Conservation (phyloP, 2,329 filamentous ascomycete species). For the Lachnellula occidentalis region DNA sequence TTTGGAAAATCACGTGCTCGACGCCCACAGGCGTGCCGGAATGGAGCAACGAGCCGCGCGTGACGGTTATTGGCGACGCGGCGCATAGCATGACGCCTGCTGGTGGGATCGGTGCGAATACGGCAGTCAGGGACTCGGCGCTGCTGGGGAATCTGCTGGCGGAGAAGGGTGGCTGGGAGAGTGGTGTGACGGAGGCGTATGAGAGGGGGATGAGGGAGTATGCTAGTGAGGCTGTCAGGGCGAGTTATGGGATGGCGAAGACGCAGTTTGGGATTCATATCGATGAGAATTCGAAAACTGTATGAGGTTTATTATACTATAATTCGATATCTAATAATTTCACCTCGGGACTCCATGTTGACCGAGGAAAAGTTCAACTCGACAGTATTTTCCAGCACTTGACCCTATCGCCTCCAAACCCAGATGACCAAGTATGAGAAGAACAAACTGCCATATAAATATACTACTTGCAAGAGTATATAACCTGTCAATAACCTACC, state of each 20-base stretch:
- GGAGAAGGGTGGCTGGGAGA: conserved; percentile 48
- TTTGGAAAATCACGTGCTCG: conserved; percentile 63
- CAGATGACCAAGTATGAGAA: too few species aligned
- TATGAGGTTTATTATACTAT: too few species aligned
- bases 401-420: too few species aligned
- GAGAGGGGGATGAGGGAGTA: conserved; percentile 59
- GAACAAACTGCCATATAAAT: too few species aligned
- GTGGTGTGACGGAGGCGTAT: conserved; percentile 51
- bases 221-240: conserved; percentile 48
- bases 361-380: too few species aligned
- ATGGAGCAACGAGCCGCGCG: conserved; percentile 52
- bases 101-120: conserved; percentile 52
- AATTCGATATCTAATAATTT: too few species aligned
- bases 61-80: conserved; percentile 53
- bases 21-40: conserved; percentile 53
- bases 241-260: conserved; percentile 46
- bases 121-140: conserved; percentile 49
- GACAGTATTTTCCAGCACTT: too few species aligned
- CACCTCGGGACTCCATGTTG: too few species aligned
- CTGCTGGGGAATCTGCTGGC: conserved; percentile 46
- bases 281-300: conserved; percentile 35
- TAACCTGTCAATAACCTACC: too few species aligned
- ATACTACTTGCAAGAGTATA: too few species aligned
- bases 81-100: conserved; percentile 53
- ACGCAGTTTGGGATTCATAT: conserved; percentile 41